Percentiles rank a stretch among this genome's conserved stretches.
phyloP scores from a whole-genome alignment of 257 asterid genomes.

The Solanum chilense region DNA sequence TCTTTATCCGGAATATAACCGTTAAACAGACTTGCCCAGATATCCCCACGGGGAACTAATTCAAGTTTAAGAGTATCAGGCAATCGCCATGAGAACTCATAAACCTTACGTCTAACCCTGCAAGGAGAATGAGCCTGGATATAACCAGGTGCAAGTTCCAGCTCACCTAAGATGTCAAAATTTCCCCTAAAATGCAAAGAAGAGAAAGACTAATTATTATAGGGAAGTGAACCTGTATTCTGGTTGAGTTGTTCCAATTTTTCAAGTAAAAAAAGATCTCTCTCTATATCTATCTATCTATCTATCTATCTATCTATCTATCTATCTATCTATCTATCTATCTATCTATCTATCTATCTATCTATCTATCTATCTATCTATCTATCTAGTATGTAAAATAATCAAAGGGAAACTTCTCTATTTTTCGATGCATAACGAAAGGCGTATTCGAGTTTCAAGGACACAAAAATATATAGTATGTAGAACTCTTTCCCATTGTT shows the following conservation, averaged over 20 bases:
- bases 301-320: too few relatives aligned
- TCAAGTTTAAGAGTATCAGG: slow-evolving; percentile 44
- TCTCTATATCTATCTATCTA: too few relatives aligned
- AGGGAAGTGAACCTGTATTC: background rate
- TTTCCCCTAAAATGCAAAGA: slow-evolving; percentile 32
- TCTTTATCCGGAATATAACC: slow-evolving; percentile 18
- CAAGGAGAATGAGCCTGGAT: slow-evolving; percentile 50
- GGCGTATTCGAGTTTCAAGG: background rate
- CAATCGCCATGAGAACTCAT: slow-evolving; percentile 36
- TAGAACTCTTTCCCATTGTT: background rate
- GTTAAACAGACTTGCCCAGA: slow-evolving; percentile 24
- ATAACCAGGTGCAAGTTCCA: background rate
- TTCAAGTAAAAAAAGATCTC: background rate
- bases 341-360: too few relatives aligned
- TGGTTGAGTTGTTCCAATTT: background rate
- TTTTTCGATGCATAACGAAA: background rate
- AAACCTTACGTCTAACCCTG: slow-evolving; percentile 23
- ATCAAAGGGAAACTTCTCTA: background rate
- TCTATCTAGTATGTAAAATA: too few relatives aligned
- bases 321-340: too few relatives aligned
- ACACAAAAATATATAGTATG: background rate
- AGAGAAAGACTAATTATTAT: background rate
- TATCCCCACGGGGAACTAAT: slow-evolving; percentile 20
- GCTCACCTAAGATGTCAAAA: slow-evolving; percentile 21
- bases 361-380: too few relatives aligned